Evolutionary conservation across 73 alveolate genomes (phyloP), one percentile per base, ranked within the genome.

Genomic region (Urostyla sp.): DNA sequence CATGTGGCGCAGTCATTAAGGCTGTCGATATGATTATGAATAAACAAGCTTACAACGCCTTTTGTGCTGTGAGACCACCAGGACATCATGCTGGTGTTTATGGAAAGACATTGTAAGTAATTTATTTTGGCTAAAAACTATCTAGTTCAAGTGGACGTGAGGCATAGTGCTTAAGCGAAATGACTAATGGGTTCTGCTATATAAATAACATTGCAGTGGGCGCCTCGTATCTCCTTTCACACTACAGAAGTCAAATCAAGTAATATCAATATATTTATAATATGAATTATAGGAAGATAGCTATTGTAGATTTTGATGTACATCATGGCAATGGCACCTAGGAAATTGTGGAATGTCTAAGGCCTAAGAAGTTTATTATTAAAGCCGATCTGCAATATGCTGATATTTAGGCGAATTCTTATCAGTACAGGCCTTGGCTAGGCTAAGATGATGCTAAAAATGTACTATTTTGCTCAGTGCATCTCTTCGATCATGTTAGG

Each of bases 281-380:
- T 7, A 4, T 58, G n/a, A 55, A 72, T 31, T 72, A 75, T 27
- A 82, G 92, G 60, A 92, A 92, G 88, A 94, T 97, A 0, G 98
- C 98, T 6, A 95, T 97, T 59, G 89, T 97, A 50, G 99, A 97
- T 83, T 94, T 97, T 69, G 99, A 97, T 61, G 98, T 94, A 0
- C 99, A 97, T 84, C 99, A 97, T 75, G 99, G 99, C 49, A 97
- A 97, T 84, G 99, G 99, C 0, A 97, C 99, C 2, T 98, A 97
- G 57, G 98, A 93, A 61, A 90, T 94, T 18, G 87, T 92, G 1
- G 94, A 94, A 72, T 73, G 91, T 82, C 67, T 95, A 56, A 79
- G 63, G 35, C 91, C 89, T 67, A 90, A 84, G 85, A 80, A 49
- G 56, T 83, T 88, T 54, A 32, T 45, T 0, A 80, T 63, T 6